Conservation (phyloP, 345 rosid species). For the Sonneratia alba region DNA sequence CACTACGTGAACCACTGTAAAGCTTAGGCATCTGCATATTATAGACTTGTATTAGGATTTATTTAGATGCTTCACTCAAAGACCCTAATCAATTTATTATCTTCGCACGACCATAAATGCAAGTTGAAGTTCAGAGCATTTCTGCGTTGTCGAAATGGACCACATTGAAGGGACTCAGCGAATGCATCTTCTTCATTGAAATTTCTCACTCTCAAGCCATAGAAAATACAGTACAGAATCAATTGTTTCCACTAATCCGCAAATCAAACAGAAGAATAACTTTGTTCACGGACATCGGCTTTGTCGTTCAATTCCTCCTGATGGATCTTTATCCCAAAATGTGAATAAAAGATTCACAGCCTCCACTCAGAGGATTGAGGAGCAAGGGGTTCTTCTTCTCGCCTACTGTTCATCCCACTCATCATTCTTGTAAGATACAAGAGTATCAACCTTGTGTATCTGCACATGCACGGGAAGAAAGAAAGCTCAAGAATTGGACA, state of each 20-base stretch:
- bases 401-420: conserved; percentile 83
- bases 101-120: too few relatives aligned
- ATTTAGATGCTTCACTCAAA: too few relatives aligned
- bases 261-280: neutral
- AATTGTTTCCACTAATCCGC: neutral
- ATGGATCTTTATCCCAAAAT: conserved; percentile 5
- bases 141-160: too few relatives aligned
- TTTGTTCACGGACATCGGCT: neutral
- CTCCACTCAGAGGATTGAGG: neutral
- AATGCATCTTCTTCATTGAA: too few relatives aligned
- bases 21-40: too few relatives aligned
- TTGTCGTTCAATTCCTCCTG: neutral
- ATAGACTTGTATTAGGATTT: too few relatives aligned
- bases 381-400: neutral
- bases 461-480: conserved; percentile 19
- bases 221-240: neutral
- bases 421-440: conserved; percentile 88
- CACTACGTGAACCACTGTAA: too few relatives aligned
- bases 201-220: too few relatives aligned
- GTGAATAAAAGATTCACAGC: conserved; percentile 21
- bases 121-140: too few relatives aligned
- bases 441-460: conserved; percentile 97
- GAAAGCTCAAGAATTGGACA: neutral
- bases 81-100: too few relatives aligned
- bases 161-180: too few relatives aligned